phyloP scores from a whole-genome alignment of 768 basidiomycete genomes.

The Suillus bovinus region DNA sequence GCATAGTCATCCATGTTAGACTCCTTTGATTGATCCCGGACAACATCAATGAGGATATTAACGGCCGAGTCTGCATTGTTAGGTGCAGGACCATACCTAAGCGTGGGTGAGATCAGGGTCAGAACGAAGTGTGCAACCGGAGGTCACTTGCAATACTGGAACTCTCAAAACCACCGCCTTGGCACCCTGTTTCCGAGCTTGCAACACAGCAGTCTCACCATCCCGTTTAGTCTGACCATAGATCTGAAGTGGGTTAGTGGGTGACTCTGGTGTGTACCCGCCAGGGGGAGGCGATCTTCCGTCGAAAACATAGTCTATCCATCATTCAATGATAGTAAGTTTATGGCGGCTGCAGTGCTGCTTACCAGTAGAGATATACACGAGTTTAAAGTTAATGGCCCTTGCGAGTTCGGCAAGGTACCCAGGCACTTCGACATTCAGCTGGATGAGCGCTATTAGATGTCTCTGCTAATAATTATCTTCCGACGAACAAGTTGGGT shows the following conservation, averaged over 20 bases:
- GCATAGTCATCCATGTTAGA: conserved; percentile 98
- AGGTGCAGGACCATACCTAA: conserved; percentile 83
- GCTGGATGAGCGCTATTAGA: conserved; percentile 38
- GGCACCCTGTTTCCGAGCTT: conserved; percentile 45
- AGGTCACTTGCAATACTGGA: conserved; percentile 72
- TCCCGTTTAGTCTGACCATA: conserved; percentile 88
- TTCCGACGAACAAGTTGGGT: conserved; percentile 55
- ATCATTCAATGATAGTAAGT: conserved; percentile 8
- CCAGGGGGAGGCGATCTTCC: conserved; percentile 75
- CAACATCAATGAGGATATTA: conserved; percentile 85
- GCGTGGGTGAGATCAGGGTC: conserved; percentile 9
- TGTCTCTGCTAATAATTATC: not conserved
- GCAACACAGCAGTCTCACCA: conserved; percentile 79
- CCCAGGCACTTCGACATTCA: conserved; percentile 79
- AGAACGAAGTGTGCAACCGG: not conserved
- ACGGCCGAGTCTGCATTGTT: conserved; percentile 88
- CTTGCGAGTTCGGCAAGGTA: conserved; percentile 69
- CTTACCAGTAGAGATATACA: conserved; percentile 92
- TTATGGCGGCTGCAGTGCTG: conserved; percentile 11
- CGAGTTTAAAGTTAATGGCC: conserved; percentile 61
- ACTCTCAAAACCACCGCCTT: conserved; percentile 77
- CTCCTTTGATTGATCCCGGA: conserved; percentile 80
- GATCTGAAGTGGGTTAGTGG: conserved; percentile 81
- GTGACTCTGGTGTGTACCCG: conserved; percentile 66
- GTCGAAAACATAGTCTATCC: conserved; percentile 91